Conservation (phyloP, 345 rosid genomes). For the Eutrema yunnanense region DNA sequence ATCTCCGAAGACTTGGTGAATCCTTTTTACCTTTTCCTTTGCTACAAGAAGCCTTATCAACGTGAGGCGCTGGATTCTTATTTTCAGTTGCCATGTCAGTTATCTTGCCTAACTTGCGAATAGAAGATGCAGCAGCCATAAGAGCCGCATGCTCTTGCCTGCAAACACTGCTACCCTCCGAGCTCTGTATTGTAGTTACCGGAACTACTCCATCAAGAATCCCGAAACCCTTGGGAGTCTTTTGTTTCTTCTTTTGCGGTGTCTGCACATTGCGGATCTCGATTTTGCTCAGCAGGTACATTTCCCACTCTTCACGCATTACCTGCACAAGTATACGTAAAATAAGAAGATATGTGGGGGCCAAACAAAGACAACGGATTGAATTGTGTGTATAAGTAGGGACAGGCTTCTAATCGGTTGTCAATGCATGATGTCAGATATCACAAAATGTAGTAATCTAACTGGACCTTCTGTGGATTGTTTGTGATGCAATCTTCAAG, state of each 20-base stretch:
- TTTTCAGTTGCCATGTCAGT: constrained; percentile 31
- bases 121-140: constrained; percentile 69
- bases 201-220: constrained; percentile 89
- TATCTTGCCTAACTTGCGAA: constrained; percentile 42
- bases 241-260: constrained; percentile 72
- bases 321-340: constrained; percentile 44
- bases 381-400: background rate
- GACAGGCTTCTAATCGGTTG: background rate
- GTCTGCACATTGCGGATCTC: constrained; percentile 59
- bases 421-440: background rate
- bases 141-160: constrained; percentile 76
- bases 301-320: constrained; percentile 91
- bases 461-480: constrained; percentile 60
- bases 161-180: constrained; percentile 65
- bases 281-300: constrained; percentile 79
- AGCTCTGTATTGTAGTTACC: constrained; percentile 46
- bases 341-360: background rate
- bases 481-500: constrained; percentile 82
- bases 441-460: background rate
- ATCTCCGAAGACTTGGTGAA: constrained; percentile 13
- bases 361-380: background rate
- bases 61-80: constrained; percentile 37
- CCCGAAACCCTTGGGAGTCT: constrained; percentile 83
- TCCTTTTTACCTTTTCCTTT: constrained; percentile 50
- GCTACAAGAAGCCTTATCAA: constrained; percentile 26